Base-by-base conservation (phyloP, 2,329 filamentous ascomycete species). In the Arthrobotrys sinensis region DNA sequence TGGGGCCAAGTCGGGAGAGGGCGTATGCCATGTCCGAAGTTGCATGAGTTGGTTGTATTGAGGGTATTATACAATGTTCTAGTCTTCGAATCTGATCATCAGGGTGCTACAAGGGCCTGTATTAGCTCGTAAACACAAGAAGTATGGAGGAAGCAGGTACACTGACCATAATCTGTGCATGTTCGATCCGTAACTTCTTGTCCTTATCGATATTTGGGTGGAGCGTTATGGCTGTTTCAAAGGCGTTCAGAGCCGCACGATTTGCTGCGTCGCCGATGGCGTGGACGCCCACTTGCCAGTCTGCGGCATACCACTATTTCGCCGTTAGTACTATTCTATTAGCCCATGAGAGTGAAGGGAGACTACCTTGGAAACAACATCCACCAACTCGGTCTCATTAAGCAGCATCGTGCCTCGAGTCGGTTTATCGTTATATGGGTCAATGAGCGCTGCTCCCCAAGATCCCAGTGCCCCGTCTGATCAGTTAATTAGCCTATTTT, bases 21-120 rank as follows among this genome's bases (percentile, higher is more conserved):
- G 90, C 91, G 81, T 92, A 92, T 3, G 87, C 86, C 89, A 91
- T 91, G 83, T 92, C 91, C 6, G 89, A 91, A 2, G 91, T 92
- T 21, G 91, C 90, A 81, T 92, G 91, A 0, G 91, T 92, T 3
- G 91, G 91, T 81, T 92, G 91, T 68, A 93, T 89, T 1, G 89
- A 91, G 0, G 91, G 90, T 65, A 92, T 87, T 81, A 92, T 88
- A 5, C 89, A 89, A 3, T 91, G 83, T 3, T 85, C 84, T 65
- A 85, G 85, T 81, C 92, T 88, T 34, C 90, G 87, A 0, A 80
- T 83, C 82, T 91, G 91, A 83, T 92, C 91, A 72, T 86, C 85
- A 3, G 89, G 89, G 81, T 78, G 60, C 72, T 76, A 21, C 34
- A 24, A 21, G 11, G 2, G 1, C 2, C 4, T 60, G 0, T 24